Conservation (phyloP, 2,329 filamentous ascomycete species). For the Exophiala dermatitidis region DNA sequence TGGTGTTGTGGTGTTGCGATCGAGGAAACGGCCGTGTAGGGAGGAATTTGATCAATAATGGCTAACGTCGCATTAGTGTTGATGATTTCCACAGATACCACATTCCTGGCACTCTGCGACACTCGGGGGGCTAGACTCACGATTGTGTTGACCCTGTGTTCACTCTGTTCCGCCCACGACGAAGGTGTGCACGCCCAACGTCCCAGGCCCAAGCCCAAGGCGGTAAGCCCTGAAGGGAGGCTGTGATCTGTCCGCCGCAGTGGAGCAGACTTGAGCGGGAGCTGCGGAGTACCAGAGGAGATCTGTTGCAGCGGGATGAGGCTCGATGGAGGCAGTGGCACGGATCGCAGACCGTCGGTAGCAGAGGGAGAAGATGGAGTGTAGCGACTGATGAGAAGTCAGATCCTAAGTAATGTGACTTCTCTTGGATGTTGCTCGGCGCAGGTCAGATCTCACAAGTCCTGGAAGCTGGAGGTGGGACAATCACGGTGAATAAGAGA, state of each 20-base stretch:
- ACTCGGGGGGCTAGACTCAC: constrained; percentile 1
- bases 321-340: not conserved
- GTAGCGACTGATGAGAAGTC: not conserved
- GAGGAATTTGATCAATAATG: not conserved
- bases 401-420: not conserved
- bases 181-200: constrained; percentile 2
- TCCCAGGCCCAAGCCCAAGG: not conserved
- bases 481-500: not conserved
- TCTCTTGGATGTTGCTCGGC: not conserved
- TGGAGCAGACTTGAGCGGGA: constrained; percentile 6
- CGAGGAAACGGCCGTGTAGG: not conserved
- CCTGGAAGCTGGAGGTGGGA: not conserved
- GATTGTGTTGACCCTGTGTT: not conserved
- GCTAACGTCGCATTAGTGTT: constrained; percentile 1
- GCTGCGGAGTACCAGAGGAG: constrained; percentile 7
- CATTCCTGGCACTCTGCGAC: constrained; percentile 11
- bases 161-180: constrained; percentile 5
- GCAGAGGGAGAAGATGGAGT: not conserved
- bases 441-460: not conserved
- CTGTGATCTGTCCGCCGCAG: not conserved
- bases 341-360: not conserved
- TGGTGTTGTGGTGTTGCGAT: not conserved
- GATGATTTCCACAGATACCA: constrained; percentile 3
- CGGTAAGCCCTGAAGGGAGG: constrained; percentile 3
- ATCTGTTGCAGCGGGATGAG: not conserved